Evolutionary conservation across 441 rosid species (phyloP).

Genomic region (Populus hybrid): DNA sequence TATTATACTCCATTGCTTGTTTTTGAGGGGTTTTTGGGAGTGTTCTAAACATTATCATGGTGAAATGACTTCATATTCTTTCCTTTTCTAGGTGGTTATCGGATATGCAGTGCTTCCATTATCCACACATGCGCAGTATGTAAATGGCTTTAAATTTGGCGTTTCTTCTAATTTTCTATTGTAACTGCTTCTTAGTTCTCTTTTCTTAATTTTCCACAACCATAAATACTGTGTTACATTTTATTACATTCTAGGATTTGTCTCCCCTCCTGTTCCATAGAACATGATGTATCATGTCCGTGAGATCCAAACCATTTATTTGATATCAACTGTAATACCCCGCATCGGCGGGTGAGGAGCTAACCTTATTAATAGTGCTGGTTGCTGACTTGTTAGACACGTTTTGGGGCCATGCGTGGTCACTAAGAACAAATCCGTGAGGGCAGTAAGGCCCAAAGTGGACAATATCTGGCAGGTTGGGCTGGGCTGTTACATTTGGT

Average conservation of each 20-base stretch:
- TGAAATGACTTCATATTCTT: background rate
- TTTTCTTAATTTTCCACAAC: background rate
- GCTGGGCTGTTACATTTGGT: too few relatives aligned
- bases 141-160: background rate
- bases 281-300: background rate
- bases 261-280: background rate
- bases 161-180: background rate
- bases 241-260: background rate
- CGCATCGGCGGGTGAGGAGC: too few relatives aligned
- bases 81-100: slow-evolving; percentile 33
- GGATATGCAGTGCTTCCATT: slow-evolving; percentile 96
- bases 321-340: too few relatives aligned
- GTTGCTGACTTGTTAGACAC: too few relatives aligned
- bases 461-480: too few relatives aligned
- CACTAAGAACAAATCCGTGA: too few relatives aligned
- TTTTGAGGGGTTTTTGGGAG: slow-evolving; percentile 1
- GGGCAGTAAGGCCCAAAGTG: too few relatives aligned
- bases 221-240: background rate
- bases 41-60: slow-evolving; percentile 18
- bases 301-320: too few relatives aligned
- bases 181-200: background rate
- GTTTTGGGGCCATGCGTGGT: too few relatives aligned
- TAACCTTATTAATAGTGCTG: too few relatives aligned
- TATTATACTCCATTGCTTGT: slow-evolving; percentile 1
- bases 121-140: slow-evolving; percentile 30